Evolutionary conservation across 305 asterid genomes (phyloP), one percentile per base, ranked within the genome.

Genomic region (Fraxinus dipetala): DNA sequence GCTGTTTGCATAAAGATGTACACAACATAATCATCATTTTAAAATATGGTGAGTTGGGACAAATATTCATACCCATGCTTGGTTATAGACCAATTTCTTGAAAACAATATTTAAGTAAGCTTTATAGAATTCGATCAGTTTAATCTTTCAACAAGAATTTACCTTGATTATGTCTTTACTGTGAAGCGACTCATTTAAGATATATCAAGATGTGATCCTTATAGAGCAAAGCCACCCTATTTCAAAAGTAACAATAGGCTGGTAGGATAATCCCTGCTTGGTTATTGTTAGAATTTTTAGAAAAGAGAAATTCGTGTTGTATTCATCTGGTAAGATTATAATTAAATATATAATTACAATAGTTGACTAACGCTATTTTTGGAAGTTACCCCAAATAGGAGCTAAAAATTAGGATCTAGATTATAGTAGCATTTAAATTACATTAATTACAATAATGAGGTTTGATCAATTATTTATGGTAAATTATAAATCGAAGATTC

Each of bases 1-100:
- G 61, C 45, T 72, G 78, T 75, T 81, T 48, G 76, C 28, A n/a
- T 79, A 70, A 34, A 78, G 36, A 31, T 32, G 18, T 18, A 30
- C 75, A 6, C 1, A 16, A 24, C 32, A 34, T 69, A 51, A 43
- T 78, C 35, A 16, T 77, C 70, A 75, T 75, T 75, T 76, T 40
- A 6, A 7, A 78, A 28, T 70, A 70, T 35, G 8, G 40, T 35
- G 40, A 35, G 40, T 38, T 38, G 45, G 45, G 45, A 8, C 45
- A 38, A 8, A 7, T 38, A 38, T 38, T 38, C 13, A 11, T 6
- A 38, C 45, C 45, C 45, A 6, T 38, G 11, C 11, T 38, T 38
- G 45, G 45, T 8, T 38, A 38, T 38, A 2, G 13, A 38, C 45
- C 11, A 7, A 38, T 38, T 7, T 1, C 45, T 6, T 38, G 45